Base-by-base conservation (phyloP, 257 asterid genomes). In the Marsdenia floribunda region DNA sequence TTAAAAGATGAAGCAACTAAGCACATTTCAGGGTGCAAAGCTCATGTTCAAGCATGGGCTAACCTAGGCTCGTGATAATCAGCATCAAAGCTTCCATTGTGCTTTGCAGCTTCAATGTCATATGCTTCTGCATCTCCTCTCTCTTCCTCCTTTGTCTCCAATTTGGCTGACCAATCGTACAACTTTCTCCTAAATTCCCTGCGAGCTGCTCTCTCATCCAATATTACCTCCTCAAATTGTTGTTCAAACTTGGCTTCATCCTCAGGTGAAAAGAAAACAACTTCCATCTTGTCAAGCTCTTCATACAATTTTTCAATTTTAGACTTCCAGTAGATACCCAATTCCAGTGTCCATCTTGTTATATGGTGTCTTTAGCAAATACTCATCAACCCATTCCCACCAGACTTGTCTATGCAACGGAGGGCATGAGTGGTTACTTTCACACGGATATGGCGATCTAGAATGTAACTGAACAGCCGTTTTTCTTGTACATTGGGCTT, bases 391-490 rank as follows among this genome's bases (percentile, higher is more conserved):
- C n/a, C n/a, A n/a, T n/a, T 81, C 52, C 98, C 98, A 18, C 98
- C 97, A 14, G 96, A 97, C 88, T 87, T 90, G 88, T 92, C 98
- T 82, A 94, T 92, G 90, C 98, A 91, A n/a, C 98, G 94, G 13
- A 94, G 83, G 1, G 98, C 97, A 72, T 94, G 97, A 68, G 96
- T 94, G 29, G 95, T 87, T 35, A 91, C 96, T 82, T 94, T 91
- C 54, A 92, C 87, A 10, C 96, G 93, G 72, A 91, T 81, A 59
- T 90, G 96, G 21, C 95, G 89, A 74, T 94, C 98, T 70, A 89
- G 78, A 73, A 90, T 83, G 81, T 91, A 91, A 85, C 97, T 94
- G 89, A 91, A 94, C 64, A 94, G 97, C 38, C 97, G 86, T 79
- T 94, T 93, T 40, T 84, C 93, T 78, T 93, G 97, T 29, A 92